phyloP scores from a whole-genome alignment of 2,329 filamentous ascomycete genomes.

The Aspergillus tubingensis region DNA sequence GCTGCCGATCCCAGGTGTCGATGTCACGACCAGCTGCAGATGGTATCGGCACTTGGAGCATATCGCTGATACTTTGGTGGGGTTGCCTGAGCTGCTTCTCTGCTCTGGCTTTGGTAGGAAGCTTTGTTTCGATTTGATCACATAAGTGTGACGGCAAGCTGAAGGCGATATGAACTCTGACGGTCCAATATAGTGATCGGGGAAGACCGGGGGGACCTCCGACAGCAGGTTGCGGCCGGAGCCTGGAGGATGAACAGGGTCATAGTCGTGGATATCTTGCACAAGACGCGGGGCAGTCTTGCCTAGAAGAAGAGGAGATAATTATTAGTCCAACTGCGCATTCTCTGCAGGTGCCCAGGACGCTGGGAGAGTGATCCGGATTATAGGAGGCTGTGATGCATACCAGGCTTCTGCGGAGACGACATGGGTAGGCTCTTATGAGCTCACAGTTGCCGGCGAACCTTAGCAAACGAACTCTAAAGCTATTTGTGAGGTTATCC shows the following conservation, averaged over 20 bases:
- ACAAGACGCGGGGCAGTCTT: slow-evolving; percentile 55
- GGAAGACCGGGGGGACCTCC: slow-evolving; percentile 57
- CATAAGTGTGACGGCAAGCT: slow-evolving; percentile 63
- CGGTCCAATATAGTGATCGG: slow-evolving; percentile 36
- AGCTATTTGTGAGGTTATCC: neutral
- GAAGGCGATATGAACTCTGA: slow-evolving; percentile 38
- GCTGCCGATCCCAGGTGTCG: slow-evolving; percentile 48
- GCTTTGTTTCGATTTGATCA: slow-evolving; percentile 59
- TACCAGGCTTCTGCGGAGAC: slow-evolving; percentile 36
- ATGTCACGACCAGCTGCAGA: slow-evolving; percentile 59
- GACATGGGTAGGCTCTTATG: slow-evolving; percentile 32
- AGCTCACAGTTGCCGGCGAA: slow-evolving; percentile 17
- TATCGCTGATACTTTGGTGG: slow-evolving; percentile 61
- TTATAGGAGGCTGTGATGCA: slow-evolving; percentile 5
- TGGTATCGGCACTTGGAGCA: slow-evolving; percentile 65
- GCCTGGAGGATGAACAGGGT: slow-evolving; percentile 44
- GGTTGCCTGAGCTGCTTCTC: slow-evolving; percentile 44
- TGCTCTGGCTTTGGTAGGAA: slow-evolving; percentile 46
- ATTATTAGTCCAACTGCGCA: slow-evolving; percentile 7
- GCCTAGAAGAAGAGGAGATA: slow-evolving; percentile 36
- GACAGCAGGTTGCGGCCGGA: slow-evolving; percentile 59
- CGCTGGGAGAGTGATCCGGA: too few relatives aligned
- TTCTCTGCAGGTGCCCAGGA: neutral
- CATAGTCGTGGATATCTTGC: slow-evolving; percentile 49
- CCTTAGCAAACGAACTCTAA: slow-evolving; percentile 7